phyloP scores from a whole-genome alignment of 805 yeast genomes.

The Wickerhamomyces sydowiorum region DNA sequence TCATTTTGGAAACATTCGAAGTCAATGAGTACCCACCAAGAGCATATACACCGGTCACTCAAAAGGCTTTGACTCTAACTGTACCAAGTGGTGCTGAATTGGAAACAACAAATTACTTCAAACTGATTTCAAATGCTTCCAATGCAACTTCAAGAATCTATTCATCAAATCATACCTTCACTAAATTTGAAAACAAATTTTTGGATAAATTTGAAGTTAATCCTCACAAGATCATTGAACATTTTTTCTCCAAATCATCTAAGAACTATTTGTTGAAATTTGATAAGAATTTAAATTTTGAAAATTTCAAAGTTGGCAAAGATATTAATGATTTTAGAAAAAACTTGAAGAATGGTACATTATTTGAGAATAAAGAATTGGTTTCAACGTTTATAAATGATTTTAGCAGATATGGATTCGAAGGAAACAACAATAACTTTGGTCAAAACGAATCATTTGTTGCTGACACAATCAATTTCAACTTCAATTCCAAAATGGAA shows the following conservation, averaged over 20 bases:
- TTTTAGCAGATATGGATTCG: conserved; percentile 21
- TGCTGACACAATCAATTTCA: conserved; percentile 24
- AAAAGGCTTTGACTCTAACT: conserved; percentile 30
- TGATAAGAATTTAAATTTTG: conserved; percentile 25
- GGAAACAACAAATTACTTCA: conserved; percentile 24
- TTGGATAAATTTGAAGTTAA: conserved; percentile 35
- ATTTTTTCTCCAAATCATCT: conserved; percentile 30
- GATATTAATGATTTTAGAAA: conserved; percentile 19
- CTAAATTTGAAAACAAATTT: conserved; percentile 34
- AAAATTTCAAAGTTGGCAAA: conserved; percentile 21
- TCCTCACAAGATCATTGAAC: conserved; percentile 28
- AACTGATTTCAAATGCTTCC: conserved; percentile 29
- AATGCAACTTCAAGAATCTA: conserved; percentile 28
- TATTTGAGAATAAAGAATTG: conserved; percentile 20
- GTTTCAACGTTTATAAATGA: conserved; percentile 22
- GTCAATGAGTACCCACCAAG: conserved; percentile 28
- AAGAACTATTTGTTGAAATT: conserved; percentile 27
- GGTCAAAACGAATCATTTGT: conserved; percentile 18
- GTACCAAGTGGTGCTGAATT: conserved; percentile 22
- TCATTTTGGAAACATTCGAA: conserved; percentile 26
- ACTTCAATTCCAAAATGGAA: conserved; percentile 21
- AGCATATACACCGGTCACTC: conserved; percentile 26
- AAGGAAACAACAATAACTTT: conserved; percentile 12
- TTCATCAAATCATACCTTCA: conserved; percentile 28
- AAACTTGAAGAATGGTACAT: conserved; percentile 16